Conservation (phyloP, 2,329 filamentous ascomycete species). For the Byssothecium circinans region DNA sequence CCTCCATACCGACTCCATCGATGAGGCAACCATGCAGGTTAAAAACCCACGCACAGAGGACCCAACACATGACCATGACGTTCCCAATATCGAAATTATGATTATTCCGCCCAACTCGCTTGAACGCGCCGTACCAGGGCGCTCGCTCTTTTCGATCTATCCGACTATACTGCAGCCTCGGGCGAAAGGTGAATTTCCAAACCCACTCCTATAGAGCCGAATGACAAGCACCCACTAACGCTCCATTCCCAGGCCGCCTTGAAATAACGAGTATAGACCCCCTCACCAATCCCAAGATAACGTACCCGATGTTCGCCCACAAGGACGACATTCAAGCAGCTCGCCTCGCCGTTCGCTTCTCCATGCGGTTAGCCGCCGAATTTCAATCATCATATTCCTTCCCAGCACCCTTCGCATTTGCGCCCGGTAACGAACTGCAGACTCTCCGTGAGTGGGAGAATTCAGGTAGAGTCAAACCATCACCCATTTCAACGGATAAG, state of each 20-base stretch:
- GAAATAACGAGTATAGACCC: slow-evolving; percentile 13
- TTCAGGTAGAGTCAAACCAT: slow-evolving; percentile 4
- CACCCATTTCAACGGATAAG: slow-evolving; percentile 8
- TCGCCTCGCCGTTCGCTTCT: slow-evolving; percentile 13
- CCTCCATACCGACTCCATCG: slow-evolving; percentile 10
- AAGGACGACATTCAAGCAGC: slow-evolving; percentile 12
- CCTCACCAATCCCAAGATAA: slow-evolving; percentile 14
- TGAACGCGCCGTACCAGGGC: slow-evolving; percentile 11
- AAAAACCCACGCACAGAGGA: slow-evolving; percentile 1
- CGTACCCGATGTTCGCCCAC: slow-evolving; percentile 14
- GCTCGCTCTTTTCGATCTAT: slow-evolving; percentile 15
- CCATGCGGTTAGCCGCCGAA: slow-evolving; percentile 13
- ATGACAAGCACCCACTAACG: slow-evolving; percentile 3
- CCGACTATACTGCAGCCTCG: slow-evolving; percentile 14
- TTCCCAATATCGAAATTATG: slow-evolving; percentile 12
- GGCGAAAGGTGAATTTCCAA: slow-evolving; percentile 11
- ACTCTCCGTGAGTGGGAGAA: slow-evolving; percentile 13
- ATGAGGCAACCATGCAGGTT: slow-evolving; percentile 10
- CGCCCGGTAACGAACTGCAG: slow-evolving; percentile 11
- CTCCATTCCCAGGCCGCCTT: slow-evolving; percentile 7
- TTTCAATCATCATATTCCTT: slow-evolving; percentile 12
- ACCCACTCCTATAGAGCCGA: slow-evolving; percentile 2
- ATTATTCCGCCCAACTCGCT: slow-evolving; percentile 14
- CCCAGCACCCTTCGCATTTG: slow-evolving; percentile 15
- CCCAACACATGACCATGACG: slow-evolving; percentile 1